Evolutionary conservation across 2,329 filamentous ascomycete genomes (phyloP), one percentile per base, ranked within the genome.

Genomic region (Penicillium oxalicum): DNA sequence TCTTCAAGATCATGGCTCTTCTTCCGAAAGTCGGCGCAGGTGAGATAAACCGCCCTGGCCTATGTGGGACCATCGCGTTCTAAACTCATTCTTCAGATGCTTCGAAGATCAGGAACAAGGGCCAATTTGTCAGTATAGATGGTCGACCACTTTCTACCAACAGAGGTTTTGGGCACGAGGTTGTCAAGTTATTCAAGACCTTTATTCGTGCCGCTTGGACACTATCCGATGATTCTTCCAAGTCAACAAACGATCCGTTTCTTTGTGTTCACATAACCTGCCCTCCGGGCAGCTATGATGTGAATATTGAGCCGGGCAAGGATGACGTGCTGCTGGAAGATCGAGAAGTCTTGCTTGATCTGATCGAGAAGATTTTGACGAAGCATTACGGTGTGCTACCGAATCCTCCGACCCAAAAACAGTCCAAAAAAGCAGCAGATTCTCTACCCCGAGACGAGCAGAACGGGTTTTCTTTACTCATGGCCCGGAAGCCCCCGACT

Each of bases 261-360:
- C 56, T 83, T 9, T 77, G 70, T 51, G 58, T 84, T 44, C 74
- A 78, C 32, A 72, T 84, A 7, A 56, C 58, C 1, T 84, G 80
- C 60, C 75, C 76, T 2, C 57, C 60, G 8, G 75, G 72, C 5
- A 76, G 70, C 38, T 84, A 84, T 59, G 82, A 84, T 63, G 71
- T 75, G 4, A 84, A 84, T 51, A 68, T 84, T 33, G 82, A 85
- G 56, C 81, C 82, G 4, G 74, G 77, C 1, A 85, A 85, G 58
- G 79, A 84, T 58, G 78, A 84, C 61, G 72, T 84, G 1, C 57
- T 83, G 2, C 83, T 84, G 56, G 74, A 76, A 29, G 68, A 82
- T 40, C 61, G 67, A 2, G 58, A 62, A 4, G 18, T 60, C 0
- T 58, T 84, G 3, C 33, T 82, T 35, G 11, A 8, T 8, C 4